phyloP scores from a whole-genome alignment of 2,329 filamentous ascomycete genomes.

The Corniculantispora saksenae region DNA sequence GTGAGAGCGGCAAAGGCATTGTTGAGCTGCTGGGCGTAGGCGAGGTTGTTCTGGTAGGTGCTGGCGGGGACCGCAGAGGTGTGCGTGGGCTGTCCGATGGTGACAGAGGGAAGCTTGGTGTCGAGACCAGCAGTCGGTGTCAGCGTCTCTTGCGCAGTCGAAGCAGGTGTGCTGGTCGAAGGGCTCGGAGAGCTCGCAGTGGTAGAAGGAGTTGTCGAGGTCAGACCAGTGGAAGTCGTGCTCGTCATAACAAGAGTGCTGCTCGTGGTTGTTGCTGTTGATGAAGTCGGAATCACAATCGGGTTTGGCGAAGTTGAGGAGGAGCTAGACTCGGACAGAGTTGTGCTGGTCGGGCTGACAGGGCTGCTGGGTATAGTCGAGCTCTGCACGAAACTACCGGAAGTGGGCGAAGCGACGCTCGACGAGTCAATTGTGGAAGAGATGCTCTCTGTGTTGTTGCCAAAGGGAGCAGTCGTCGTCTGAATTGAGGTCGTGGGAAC shows the following conservation, averaged over 20 bases:
- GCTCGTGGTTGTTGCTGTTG: not conserved
- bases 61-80: constrained; percentile 44
- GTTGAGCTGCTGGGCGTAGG: constrained; percentile 48
- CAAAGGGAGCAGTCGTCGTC: not conserved
- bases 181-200: no score
- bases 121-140: constrained; percentile 40
- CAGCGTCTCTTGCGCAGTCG: constrained; percentile 22
- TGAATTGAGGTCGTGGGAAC: not conserved
- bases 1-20: constrained; percentile 46
- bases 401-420: not conserved
- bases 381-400: not conserved
- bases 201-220: not conserved
- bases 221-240: not conserved
- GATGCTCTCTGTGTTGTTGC: not conserved
- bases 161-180: not conserved
- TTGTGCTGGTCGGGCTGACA: not conserved
- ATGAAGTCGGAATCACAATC: not conserved
- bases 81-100: constrained; percentile 34
- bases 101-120: constrained; percentile 44
- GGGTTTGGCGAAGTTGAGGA: not conserved
- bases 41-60: constrained; percentile 47
- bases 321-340: not conserved
- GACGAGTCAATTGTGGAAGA: not conserved
- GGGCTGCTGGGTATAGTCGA: not conserved
- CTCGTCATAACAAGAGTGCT: not conserved